Evolutionary conservation across 805 yeast genomes (phyloP).

Genomic region (Pichia nakasei): DNA sequence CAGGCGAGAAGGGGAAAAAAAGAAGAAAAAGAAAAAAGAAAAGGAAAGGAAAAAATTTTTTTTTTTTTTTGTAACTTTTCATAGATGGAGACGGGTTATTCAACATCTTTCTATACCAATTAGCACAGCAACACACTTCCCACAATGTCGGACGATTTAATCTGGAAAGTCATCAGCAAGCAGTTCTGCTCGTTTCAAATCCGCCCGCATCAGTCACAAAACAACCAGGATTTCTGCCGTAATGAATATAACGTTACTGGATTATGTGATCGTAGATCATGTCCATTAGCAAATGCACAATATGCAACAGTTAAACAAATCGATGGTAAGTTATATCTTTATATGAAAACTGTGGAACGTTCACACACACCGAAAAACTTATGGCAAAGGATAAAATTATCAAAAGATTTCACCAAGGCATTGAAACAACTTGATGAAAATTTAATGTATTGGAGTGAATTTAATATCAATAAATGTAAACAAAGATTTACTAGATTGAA

Average conservation of each 20-base stretch:
- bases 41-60: no score
- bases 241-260: constrained; percentile 96
- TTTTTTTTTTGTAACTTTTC: no score
- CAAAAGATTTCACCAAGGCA: constrained; percentile 84
- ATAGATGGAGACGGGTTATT: no score
- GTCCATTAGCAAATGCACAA: constrained; percentile 92
- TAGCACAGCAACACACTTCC: not conserved
- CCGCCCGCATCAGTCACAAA: constrained; percentile 51
- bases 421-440: constrained; percentile 82
- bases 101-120: not conserved
- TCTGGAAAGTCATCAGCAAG: constrained; percentile 95
- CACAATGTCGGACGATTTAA: constrained; percentile 41
- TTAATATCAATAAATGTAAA: constrained; percentile 85
- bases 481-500: constrained; percentile 91
- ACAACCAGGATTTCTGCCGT: constrained; percentile 87
- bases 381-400: constrained; percentile 91
- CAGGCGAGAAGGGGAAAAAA: no score
- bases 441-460: constrained; percentile 87
- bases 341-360: constrained; percentile 97
- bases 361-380: constrained; percentile 89
- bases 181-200: constrained; percentile 93
- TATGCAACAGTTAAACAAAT: constrained; percentile 81
- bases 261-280: constrained; percentile 83
- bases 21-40: no score
- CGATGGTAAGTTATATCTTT: constrained; percentile 71